A percentile compares a stretch with the other conserved stretches of the same genome.
Evolutionary conservation across 164 flowering plant species (phyloP).

Genomic region (Tetracentron sinense): DNA sequence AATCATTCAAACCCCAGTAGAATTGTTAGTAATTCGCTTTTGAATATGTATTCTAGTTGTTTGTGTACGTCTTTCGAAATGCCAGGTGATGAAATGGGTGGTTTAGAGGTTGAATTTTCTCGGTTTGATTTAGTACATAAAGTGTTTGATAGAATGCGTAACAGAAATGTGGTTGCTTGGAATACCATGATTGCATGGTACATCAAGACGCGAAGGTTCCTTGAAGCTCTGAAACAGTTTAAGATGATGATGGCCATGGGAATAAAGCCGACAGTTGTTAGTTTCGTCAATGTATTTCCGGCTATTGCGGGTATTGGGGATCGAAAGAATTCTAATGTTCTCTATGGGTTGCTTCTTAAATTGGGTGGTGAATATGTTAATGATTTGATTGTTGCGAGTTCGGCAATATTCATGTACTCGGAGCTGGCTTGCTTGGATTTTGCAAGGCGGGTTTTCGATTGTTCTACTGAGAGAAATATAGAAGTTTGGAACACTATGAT

Average conservation of each 20-base stretch:
- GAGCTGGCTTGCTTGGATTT: slow-evolving; percentile 56
- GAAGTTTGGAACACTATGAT: slow-evolving; percentile 96
- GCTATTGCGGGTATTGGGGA: slow-evolving; percentile 48
- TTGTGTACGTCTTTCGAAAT: slow-evolving; percentile 13
- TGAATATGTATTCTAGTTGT: slow-evolving; percentile 76
- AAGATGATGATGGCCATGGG: slow-evolving; percentile 57
- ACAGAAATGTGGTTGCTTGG: slow-evolving; percentile 74
- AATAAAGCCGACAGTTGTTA: slow-evolving; percentile 54
- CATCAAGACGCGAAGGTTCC: slow-evolving; percentile 43
- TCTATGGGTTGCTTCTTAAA: slow-evolving; percentile 67
- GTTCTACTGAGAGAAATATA: slow-evolving; percentile 48
- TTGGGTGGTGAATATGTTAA: slow-evolving; percentile 48
- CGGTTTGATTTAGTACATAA: slow-evolving; percentile 43
- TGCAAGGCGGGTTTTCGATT: slow-evolving; percentile 61
- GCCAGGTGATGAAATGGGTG: slow-evolving; percentile 7
- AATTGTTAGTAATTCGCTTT: slow-evolving; percentile 69
- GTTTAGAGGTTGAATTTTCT: neutral
- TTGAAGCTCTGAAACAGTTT: slow-evolving; percentile 49
- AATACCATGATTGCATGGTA: slow-evolving; percentile 80
- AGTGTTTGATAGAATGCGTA: slow-evolving; percentile 60
- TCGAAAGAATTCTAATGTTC: slow-evolving; percentile 27
- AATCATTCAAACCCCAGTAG: slow-evolving; percentile 41
- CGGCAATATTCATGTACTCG: slow-evolving; percentile 61
- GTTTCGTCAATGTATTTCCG: slow-evolving; percentile 78
- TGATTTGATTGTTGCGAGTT: slow-evolving; percentile 69